Percentiles rank a stretch among this genome's conserved stretches.
Conservation (phyloP, 1,284 basidiomycete species). For the Ceratobasidium sp. region DNA sequence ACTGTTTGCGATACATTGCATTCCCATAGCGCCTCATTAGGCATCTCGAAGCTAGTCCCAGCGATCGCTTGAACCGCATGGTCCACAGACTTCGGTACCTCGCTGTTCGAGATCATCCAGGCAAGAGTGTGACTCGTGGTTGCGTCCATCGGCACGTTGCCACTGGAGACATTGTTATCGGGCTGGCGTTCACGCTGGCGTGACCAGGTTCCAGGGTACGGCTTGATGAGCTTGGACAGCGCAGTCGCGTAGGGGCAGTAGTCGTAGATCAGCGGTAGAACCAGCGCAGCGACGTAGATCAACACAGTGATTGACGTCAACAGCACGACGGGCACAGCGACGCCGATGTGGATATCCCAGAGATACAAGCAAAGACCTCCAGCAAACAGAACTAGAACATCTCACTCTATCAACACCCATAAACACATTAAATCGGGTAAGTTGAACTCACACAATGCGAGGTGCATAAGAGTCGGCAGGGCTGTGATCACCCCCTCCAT, state of each 20-base stretch:
- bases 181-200: no score
- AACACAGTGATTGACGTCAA: background rate
- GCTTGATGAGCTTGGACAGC: background rate
- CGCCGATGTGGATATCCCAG: background rate
- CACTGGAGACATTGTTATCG: background rate
- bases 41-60: background rate
- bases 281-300: background rate
- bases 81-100: background rate
- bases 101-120: constrained; percentile 4
- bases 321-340: background rate
- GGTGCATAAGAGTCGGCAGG: constrained; percentile 1
- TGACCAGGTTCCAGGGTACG: background rate
- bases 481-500: background rate
- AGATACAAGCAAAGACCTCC: background rate
- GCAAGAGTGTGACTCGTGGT: constrained; percentile 12
- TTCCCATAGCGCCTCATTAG: background rate
- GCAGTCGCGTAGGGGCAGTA: background rate
- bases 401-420: no score
- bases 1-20: no score
- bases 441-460: background rate
- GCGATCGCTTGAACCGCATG: background rate
- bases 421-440: no score
- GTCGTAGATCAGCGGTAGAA: background rate
- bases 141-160: background rate
- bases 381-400: background rate